Evolutionary conservation across 345 rosid genomes (phyloP).

Genomic region (Kandelia obovata): DNA sequence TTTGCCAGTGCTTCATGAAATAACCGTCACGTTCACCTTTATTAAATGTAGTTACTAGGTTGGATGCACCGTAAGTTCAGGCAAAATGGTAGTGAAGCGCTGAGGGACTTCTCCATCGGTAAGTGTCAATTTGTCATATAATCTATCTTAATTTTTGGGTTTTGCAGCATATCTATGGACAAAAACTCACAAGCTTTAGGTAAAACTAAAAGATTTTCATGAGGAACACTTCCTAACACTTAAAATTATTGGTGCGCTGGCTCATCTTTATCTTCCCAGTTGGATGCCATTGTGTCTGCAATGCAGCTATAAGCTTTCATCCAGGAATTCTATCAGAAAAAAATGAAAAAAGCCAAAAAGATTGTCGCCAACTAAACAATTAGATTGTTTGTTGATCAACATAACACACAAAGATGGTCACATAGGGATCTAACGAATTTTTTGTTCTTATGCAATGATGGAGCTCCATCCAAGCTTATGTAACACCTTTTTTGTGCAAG

Average conservation of each 20-base stretch:
- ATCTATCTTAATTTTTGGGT: background rate
- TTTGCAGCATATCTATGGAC: background rate
- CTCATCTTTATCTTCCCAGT: background rate
- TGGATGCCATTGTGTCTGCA: background rate
- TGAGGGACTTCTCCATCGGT: conserved; percentile 61
- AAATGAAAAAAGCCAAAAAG: background rate
- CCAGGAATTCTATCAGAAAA: background rate
- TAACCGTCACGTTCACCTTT: conserved; percentile 12
- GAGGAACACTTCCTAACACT: background rate
- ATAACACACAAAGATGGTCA: background rate
- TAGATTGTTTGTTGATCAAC: background rate
- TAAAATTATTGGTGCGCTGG: background rate
- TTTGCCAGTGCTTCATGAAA: conserved; percentile 8
- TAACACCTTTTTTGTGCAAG: conserved; percentile 34
- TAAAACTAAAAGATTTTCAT: background rate
- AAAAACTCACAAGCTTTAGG: background rate
- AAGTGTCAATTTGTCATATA: conserved; percentile 19
- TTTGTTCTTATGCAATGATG: background rate
- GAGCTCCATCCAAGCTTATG: conserved; percentile 3
- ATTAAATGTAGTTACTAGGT: conserved; percentile 55
- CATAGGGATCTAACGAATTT: background rate
- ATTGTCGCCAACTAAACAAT: background rate
- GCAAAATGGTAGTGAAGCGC: conserved; percentile 51
- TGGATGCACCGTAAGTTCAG: conserved; percentile 89
- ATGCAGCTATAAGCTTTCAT: background rate